Conservation (phyloP, 768 basidiomycete species). For the Lyophyllum semitale region DNA sequence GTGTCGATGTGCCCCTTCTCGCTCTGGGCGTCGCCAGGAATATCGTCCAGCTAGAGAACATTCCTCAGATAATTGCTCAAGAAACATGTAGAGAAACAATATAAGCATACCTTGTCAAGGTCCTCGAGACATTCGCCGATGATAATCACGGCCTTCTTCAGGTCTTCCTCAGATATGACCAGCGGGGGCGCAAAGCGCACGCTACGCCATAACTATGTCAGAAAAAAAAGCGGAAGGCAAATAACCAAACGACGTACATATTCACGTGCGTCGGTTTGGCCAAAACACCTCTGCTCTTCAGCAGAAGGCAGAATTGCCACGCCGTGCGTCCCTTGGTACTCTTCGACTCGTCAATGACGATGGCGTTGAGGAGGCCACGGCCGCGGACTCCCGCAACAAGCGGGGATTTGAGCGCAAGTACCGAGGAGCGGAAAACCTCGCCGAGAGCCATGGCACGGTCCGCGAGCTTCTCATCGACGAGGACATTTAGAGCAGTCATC, state of each 20-base stretch:
- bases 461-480: constrained; percentile 82
- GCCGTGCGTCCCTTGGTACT: constrained; percentile 80
- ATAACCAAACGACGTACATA: constrained; percentile 59
- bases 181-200: constrained; percentile 96
- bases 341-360: constrained; percentile 87
- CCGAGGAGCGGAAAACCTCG: constrained; percentile 70
- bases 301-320: constrained; percentile 92
- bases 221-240: neutral
- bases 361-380: constrained; percentile 86
- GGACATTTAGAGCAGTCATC: constrained; percentile 89
- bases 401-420: constrained; percentile 64
- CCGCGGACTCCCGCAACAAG: constrained; percentile 83
- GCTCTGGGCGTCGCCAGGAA: constrained; percentile 63
- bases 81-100: neutral
- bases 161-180: constrained; percentile 88
- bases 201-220: constrained; percentile 38
- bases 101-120: constrained; percentile 65
- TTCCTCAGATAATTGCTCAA: neutral
- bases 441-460: constrained; percentile 82
- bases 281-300: constrained; percentile 89
- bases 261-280: constrained; percentile 97
- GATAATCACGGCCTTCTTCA: constrained; percentile 71
- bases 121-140: constrained; percentile 80
- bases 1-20: constrained; percentile 54
- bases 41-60: constrained; percentile 37